A percentile compares a stretch with the other conserved stretches of the same genome.
Evolutionary conservation across 257 asterid species (phyloP).

Genomic region (Craterostigma plantagineum): DNA sequence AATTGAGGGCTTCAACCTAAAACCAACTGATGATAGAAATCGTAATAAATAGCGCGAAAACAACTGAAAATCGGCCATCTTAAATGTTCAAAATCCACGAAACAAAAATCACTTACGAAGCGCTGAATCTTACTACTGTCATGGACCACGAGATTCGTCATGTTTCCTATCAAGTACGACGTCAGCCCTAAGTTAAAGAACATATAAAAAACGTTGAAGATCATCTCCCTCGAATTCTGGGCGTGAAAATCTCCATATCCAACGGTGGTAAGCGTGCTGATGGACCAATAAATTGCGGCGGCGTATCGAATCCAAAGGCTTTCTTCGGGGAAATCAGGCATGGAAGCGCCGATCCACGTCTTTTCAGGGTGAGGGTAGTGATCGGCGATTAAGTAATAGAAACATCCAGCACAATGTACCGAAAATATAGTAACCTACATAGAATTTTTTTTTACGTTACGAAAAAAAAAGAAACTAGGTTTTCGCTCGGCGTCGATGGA

Average conservation of each 20-base stretch:
- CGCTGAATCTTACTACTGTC: constrained; percentile 77
- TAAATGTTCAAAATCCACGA: no score
- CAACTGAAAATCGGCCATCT: no score
- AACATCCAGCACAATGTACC: constrained; percentile 92
- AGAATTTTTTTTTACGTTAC: no score
- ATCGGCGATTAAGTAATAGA: constrained; percentile 69
- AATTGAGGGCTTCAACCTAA: no score
- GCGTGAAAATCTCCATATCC: constrained; percentile 97
- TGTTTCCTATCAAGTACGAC: constrained; percentile 85
- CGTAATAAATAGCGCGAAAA: no score
- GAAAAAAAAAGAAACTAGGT: no score
- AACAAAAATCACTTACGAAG: constrained; percentile 47
- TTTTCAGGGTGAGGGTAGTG: constrained; percentile 31
- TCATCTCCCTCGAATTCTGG: constrained; percentile 71
- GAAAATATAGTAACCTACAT: no score
- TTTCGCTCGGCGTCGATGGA: no score
- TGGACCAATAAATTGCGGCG: constrained; percentile 84
- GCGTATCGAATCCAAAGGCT: constrained; percentile 72
- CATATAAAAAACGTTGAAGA: constrained; percentile 72
- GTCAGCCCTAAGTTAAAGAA: constrained; percentile 82
- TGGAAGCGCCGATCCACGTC: constrained; percentile 78
- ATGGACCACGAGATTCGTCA: constrained; percentile 92
- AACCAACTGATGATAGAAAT: no score
- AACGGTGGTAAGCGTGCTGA: constrained; percentile 81
- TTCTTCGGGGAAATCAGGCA: constrained; percentile 28